phyloP scores from a whole-genome alignment of 768 basidiomycete species.

The Phallus indusiatus region DNA sequence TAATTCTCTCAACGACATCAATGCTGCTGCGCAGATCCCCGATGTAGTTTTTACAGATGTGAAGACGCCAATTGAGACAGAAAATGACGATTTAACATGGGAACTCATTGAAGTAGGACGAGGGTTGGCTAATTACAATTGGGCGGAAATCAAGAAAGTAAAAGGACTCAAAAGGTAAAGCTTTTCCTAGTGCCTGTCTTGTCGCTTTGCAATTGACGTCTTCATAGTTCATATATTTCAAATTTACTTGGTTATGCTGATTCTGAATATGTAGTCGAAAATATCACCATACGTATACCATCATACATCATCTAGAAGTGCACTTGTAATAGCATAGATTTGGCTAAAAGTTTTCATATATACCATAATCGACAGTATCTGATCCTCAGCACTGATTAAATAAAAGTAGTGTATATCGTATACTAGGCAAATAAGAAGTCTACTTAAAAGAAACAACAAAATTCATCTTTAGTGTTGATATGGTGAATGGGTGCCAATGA shows the following conservation, averaged over 20 bases:
- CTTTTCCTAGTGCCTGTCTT: not conserved
- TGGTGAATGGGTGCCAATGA: too few relatives aligned
- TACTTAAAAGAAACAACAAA: too few relatives aligned
- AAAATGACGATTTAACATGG: constrained; percentile 38
- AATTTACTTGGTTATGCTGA: constrained; percentile 87
- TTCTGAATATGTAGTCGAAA: constrained; percentile 95
- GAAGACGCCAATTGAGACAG: constrained; percentile 17
- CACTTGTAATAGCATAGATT: not conserved
- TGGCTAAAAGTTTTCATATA: too few relatives aligned
- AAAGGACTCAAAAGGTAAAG: constrained; percentile 86
- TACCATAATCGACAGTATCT: too few relatives aligned
- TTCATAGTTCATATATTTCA: constrained; percentile 63
- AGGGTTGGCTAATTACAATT: constrained; percentile 94
- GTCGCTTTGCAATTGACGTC: too few relatives aligned
- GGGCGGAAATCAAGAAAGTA: constrained; percentile 77
- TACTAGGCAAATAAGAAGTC: too few relatives aligned
- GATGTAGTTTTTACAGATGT: constrained; percentile 10
- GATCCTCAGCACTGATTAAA: too few relatives aligned
- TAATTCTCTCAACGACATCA: constrained; percentile 24
- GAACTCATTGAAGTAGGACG: constrained; percentile 88
- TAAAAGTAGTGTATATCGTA: too few relatives aligned
- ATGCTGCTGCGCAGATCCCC: constrained; percentile 15
- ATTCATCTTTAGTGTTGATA: too few relatives aligned
- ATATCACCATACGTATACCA: constrained; percentile 69
- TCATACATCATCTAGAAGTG: constrained; percentile 22